Percentiles rank a stretch among this genome's conserved stretches.
Evolutionary conservation across 306 rosid genomes (phyloP).

Genomic region (Myrica gale): DNA sequence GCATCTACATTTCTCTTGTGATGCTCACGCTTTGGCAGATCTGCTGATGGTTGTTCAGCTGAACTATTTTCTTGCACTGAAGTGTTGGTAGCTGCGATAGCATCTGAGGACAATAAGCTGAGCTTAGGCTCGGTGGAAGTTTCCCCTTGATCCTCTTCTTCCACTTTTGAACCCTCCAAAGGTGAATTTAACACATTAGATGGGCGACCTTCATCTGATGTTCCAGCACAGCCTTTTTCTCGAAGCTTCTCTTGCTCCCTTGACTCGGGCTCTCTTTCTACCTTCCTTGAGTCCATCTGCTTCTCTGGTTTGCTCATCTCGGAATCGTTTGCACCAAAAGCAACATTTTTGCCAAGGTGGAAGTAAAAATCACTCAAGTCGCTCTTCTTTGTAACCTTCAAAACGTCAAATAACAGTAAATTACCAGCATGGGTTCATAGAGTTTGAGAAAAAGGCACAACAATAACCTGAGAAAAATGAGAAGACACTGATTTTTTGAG

Average conservation of each 20-base stretch:
- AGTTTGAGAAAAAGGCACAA: slow-evolving; percentile 1
- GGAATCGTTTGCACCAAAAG: slow-evolving; percentile 62
- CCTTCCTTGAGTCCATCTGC: slow-evolving; percentile 36
- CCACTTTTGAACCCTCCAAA: slow-evolving; percentile 29
- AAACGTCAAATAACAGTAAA: slow-evolving; percentile 23
- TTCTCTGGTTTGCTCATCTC: slow-evolving; percentile 37
- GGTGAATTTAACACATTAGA: slow-evolving; percentile 25
- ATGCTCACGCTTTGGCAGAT: slow-evolving; percentile 51
- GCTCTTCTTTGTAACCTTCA: slow-evolving; percentile 82
- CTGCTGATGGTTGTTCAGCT: slow-evolving; percentile 31
- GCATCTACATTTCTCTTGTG: slow-evolving; percentile 78
- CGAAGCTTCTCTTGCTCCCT: slow-evolving; percentile 23
- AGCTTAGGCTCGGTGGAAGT: slow-evolving; percentile 28
- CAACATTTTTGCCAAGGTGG: slow-evolving; percentile 73
- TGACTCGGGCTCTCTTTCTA: slow-evolving; percentile 29
- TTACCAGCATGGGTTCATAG: slow-evolving; percentile 13
- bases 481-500: background rate
- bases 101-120: slow-evolving; percentile 31
- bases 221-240: slow-evolving; percentile 22
- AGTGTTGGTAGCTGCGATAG: slow-evolving; percentile 22
- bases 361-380: slow-evolving; percentile 81
- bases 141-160: slow-evolving; percentile 36
- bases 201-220: slow-evolving; percentile 26
- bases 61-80: slow-evolving; percentile 26
- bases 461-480: background rate